A percentile compares a stretch with the other conserved stretches of the same genome.
Conservation (phyloP, 768 basidiomycete genomes). For the Steccherinum ochraceum region DNA sequence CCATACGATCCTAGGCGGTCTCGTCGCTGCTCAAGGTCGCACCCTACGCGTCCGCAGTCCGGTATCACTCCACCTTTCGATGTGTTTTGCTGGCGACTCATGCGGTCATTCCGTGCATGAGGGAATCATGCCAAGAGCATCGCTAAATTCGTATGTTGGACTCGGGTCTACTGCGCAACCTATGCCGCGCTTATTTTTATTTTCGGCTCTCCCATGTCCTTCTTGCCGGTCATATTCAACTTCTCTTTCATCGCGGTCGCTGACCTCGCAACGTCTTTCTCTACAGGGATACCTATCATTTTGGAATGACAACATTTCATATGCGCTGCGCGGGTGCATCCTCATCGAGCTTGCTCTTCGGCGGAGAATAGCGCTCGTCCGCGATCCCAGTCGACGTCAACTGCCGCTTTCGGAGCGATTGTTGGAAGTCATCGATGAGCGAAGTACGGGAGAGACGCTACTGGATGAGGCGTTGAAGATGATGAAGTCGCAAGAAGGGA, state of each 20-base stretch:
- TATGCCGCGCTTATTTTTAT: too few species aligned
- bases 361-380: conserved; percentile 84
- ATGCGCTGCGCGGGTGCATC: conserved; percentile 97
- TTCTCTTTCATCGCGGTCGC: too few species aligned
- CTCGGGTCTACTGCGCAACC: too few species aligned
- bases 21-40: neutral
- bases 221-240: too few species aligned
- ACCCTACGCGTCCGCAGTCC: too few species aligned
- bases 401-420: conserved; percentile 74
- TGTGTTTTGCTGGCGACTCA: too few species aligned
- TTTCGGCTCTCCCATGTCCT: too few species aligned
- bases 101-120: too few species aligned
- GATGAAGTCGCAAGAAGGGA: conserved; percentile 74
- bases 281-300: conserved; percentile 88
- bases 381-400: conserved; percentile 72
- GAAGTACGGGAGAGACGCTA: conserved; percentile 92
- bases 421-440: conserved; percentile 87
- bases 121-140: too few species aligned
- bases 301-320: conserved; percentile 99
- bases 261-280: too few species aligned
- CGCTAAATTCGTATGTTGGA: too few species aligned
- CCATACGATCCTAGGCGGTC: neutral
- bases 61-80: neutral
- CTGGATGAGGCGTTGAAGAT: conserved; percentile 93
- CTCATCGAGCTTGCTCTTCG: conserved; percentile 96